Conservation (phyloP, 2,329 filamentous ascomycete genomes). For the Penicillium sp. region DNA sequence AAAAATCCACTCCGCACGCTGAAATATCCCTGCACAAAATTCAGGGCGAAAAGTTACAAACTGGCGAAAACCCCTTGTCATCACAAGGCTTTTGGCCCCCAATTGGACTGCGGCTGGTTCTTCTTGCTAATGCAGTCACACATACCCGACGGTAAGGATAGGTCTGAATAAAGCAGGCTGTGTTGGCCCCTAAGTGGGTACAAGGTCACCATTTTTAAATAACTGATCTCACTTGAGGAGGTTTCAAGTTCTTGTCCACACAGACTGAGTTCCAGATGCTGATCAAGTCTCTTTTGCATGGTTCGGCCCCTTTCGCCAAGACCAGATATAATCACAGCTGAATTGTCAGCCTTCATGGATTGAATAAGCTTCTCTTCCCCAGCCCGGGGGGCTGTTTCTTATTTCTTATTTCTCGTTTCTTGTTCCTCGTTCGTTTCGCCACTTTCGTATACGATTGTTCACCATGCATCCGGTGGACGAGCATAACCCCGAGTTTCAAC, state of each 20-base stretch:
- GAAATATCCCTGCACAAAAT: too few relatives aligned
- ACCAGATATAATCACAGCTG: neutral
- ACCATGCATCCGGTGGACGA: neutral
- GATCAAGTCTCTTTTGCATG: neutral
- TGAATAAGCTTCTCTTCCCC: neutral
- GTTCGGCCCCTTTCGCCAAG: neutral
- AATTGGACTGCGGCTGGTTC: neutral
- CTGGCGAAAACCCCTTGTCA: too few relatives aligned
- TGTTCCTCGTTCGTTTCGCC: neutral
- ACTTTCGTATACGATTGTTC: neutral
- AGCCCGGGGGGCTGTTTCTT: neutral
- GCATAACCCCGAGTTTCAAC: neutral
- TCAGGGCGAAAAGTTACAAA: too few relatives aligned
- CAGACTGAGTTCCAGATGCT: neutral
- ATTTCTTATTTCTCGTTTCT: neutral
- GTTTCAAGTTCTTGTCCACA: neutral
- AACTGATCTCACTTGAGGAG: neutral
- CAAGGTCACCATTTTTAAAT: neutral
- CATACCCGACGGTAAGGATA: neutral
- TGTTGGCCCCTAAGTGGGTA: neutral
- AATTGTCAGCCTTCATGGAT: neutral
- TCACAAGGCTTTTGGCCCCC: neutral
- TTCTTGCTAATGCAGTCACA: neutral
- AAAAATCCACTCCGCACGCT: too few relatives aligned
- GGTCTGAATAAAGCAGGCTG: neutral